Conservation (phyloP, 2,329 filamentous ascomycete genomes). For the Fusarium metavorans region DNA sequence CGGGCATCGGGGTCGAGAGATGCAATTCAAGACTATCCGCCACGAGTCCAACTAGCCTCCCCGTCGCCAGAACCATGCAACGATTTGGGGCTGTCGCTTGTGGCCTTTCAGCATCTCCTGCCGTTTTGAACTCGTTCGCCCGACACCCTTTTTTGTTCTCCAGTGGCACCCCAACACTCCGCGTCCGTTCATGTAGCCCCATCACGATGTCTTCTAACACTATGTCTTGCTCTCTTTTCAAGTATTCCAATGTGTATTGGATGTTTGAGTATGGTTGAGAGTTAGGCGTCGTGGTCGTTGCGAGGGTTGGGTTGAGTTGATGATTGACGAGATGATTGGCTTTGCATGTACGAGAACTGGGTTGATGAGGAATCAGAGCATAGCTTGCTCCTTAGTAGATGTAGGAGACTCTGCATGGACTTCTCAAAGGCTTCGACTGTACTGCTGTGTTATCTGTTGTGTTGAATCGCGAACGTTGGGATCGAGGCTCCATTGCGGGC, state of each 20-base stretch:
- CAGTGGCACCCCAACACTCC: neutral
- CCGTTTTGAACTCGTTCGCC: neutral
- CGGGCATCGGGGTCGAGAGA: neutral
- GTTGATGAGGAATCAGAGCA: neutral
- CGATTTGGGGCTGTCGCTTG: neutral
- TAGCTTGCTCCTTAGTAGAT: neutral
- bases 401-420: neutral
- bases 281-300: neutral
- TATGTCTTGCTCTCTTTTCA: neutral
- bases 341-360: neutral
- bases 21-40: neutral
- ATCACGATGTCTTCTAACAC: neutral
- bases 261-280: neutral
- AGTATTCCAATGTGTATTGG: neutral
- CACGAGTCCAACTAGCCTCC: neutral
- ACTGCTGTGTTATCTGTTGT: neutral
- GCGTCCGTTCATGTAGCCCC: neutral
- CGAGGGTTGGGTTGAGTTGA: neutral
- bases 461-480: neutral
- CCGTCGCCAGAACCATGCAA: neutral
- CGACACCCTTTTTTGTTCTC: neutral
- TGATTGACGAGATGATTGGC: neutral
- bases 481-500: neutral
- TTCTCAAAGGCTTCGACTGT: neutral
- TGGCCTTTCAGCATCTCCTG: neutral